Base-by-base conservation (phyloP, 805 yeast species). In the Lipomyces spencermartinsiae region DNA sequence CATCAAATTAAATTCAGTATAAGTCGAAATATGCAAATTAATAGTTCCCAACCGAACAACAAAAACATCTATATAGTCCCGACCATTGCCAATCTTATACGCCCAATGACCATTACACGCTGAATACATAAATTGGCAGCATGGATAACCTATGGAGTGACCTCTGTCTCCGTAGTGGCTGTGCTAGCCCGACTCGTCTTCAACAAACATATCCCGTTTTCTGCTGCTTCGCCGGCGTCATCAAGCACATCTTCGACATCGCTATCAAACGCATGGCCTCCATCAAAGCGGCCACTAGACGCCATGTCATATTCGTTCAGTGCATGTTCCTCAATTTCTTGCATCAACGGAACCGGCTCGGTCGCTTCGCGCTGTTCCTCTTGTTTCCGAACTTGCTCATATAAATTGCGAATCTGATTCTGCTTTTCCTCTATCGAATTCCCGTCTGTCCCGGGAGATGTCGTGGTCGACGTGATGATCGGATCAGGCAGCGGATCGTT, bases 401-500 rank as follows among this genome's bases (percentile, higher is more conserved):
- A 62, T 8, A 25, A 29, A 8, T 7, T 5, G 9, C 58, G 49
- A 37, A 54, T 61, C 58, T 62, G 61, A 25, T 46, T 43, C 56
- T 53, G 49, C 22, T 49, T 60, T 35, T 60, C 58, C 58, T 4
- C 55, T 12, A 51, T 34, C 43, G 46, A n/a, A 37, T 34, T 34
- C 25, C 37, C 64, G 43, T 61, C 66, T 6, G 29, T 14, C 9
- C 12, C 62, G 0, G 65, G 46, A 2, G 59, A 29, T 16, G 58
- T 16, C 19, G 58, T 34, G 34, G 61, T 46, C 34, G 61, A 14
- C n/a, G 66, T 59, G 37, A 58, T 35, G 33, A 62, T 60, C 16
- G 64, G 53, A 37, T 57, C 61, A 3, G 64, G 59, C 8, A 54
- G 54, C 7, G 72, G 64, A 71, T 86, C 91, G 62, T 86, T 87